Conservation (phyloP, 2,329 filamentous ascomycete genomes). For the Aureobasidium sp. region DNA sequence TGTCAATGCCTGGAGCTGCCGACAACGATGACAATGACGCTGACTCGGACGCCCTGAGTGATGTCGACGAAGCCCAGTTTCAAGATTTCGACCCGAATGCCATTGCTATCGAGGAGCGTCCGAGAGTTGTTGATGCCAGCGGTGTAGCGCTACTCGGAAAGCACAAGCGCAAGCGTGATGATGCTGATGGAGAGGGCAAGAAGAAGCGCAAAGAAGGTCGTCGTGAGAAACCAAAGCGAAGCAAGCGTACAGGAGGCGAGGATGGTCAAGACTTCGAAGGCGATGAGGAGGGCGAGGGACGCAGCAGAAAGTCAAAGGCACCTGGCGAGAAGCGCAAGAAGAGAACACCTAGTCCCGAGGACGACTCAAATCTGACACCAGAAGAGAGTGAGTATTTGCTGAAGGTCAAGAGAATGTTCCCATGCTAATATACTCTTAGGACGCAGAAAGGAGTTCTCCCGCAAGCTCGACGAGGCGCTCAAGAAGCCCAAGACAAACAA, state of each 20-base stretch:
- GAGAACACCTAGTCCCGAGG: constrained; percentile 50
- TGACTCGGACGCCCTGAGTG: constrained; percentile 54
- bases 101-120: constrained; percentile 54
- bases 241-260: constrained; percentile 46
- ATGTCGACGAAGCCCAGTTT: constrained; percentile 59
- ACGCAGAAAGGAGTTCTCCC: constrained; percentile 74
- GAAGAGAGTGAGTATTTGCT: constrained; percentile 60
- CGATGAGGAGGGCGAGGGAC: constrained; percentile 48
- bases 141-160: constrained; percentile 55
- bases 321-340: constrained; percentile 31
- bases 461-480: constrained; percentile 79
- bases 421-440: constrained; percentile 34
- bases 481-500: constrained; percentile 70
- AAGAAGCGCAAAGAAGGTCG: constrained; percentile 59
- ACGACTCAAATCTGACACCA: constrained; percentile 72
- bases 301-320: constrained; percentile 44
- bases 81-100: constrained; percentile 57
- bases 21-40: constrained; percentile 47
- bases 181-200: constrained; percentile 55
- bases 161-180: constrained; percentile 59
- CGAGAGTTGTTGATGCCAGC: constrained; percentile 54
- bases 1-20: constrained; percentile 23
- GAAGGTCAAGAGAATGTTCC: background rate
- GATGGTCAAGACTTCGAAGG: constrained; percentile 47
- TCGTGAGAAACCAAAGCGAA: constrained; percentile 47